These are phyloP conservation scores for Fusarium nygamai DNA, from an alignment of 2,329 filamentous ascomycete species.

Conservation along the genomic window DNA sequence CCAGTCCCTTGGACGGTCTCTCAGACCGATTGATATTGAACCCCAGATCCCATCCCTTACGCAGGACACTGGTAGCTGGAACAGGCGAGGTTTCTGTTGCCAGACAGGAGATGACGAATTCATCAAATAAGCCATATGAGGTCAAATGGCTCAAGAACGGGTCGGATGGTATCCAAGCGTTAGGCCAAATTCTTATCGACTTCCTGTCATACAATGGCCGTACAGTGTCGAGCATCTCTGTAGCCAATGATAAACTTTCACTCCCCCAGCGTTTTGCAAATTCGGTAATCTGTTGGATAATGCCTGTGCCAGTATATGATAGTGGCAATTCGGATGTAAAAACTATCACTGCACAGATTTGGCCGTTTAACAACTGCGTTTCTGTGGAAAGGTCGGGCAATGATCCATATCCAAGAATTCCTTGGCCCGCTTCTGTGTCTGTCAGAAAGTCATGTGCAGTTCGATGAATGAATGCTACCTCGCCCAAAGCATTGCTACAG, in stretches of 20 bases:
- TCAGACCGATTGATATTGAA: accelerated
- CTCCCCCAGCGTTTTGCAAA: neutral
- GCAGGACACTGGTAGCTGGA: too few species aligned
- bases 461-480: slow-evolving; percentile 5
- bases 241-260: accelerated
- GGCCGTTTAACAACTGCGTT: neutral
- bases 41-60: too few species aligned
- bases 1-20: too few species aligned
- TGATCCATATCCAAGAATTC: neutral
- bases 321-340: neutral
- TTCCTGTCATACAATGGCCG: neutral
- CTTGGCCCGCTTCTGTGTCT: neutral
- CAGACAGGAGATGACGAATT: too few species aligned
- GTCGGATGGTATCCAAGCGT: too few species aligned
- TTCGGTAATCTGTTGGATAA: accelerated
- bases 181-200: accelerated
- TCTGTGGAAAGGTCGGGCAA: accelerated
- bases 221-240: neutral
- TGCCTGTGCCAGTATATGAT: accelerated
- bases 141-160: too few species aligned
- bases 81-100: too few species aligned
- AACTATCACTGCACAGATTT: accelerated
- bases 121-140: too few species aligned
- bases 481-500: too few species aligned
- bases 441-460: slow-evolving; percentile 25